Conservation (phyloP, 2,329 filamentous ascomycete genomes). For the Fusarium acutatum region DNA sequence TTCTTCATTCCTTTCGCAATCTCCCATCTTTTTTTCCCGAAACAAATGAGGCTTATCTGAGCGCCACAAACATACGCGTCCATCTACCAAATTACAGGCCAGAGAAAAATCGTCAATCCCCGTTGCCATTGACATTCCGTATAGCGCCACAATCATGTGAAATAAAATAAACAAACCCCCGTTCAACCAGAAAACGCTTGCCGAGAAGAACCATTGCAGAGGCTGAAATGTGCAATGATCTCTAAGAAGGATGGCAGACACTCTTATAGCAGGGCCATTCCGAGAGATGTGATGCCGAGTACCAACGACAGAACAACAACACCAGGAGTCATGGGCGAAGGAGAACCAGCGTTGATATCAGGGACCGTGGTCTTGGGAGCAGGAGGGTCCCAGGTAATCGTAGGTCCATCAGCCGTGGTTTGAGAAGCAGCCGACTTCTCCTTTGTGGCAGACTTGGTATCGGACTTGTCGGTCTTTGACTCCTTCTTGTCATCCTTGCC, state of each 20-base stretch:
- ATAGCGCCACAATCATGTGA: constrained; percentile 25
- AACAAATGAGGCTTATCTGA: constrained; percentile 30
- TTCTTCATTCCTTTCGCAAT: constrained; percentile 8
- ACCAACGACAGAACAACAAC: constrained; percentile 37
- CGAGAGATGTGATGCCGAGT: constrained; percentile 36
- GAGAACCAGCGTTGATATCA: constrained; percentile 33
- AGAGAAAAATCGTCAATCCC: constrained; percentile 1
- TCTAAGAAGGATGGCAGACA: not conserved
- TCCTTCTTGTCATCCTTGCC: constrained; percentile 14
- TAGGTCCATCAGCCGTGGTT: constrained; percentile 7
- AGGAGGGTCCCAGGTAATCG: constrained; percentile 34
- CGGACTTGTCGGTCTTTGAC: constrained; percentile 10
- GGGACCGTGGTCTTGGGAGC: constrained; percentile 31
- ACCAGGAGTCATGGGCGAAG: constrained; percentile 32
- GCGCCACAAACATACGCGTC: constrained; percentile 29
- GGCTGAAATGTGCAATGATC: not conserved
- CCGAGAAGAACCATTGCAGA: not conserved
- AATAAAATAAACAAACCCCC: constrained; percentile 8
- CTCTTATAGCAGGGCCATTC: constrained; percentile 32
- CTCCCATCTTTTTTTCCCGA: constrained; percentile 1
- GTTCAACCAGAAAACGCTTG: constrained; percentile 2
- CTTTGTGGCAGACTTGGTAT: constrained; percentile 10
- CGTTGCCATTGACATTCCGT: constrained; percentile 18
- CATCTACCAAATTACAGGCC: constrained; percentile 11
- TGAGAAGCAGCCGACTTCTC: constrained; percentile 19